phyloP scores from a whole-genome alignment of 441 rosid genomes.

The Rhodomyrtus psidioides region DNA sequence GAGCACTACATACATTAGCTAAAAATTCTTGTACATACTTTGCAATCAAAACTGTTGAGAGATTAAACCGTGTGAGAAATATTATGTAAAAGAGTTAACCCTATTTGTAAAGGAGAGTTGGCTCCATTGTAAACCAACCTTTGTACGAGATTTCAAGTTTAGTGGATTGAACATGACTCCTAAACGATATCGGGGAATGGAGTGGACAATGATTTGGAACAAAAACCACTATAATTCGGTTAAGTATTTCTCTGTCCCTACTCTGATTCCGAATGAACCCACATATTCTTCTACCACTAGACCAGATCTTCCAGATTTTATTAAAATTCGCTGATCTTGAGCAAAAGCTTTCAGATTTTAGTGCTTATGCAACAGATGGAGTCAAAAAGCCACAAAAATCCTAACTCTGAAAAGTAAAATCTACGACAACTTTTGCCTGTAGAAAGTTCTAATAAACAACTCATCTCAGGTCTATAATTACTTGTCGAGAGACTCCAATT shows the following conservation, averaged over 20 bases:
- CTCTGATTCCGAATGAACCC: background rate
- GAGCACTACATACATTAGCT: background rate
- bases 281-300: background rate
- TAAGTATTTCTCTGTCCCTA: background rate
- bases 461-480: background rate
- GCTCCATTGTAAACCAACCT: background rate
- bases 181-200: background rate
- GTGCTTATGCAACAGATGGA: background rate
- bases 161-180: background rate
- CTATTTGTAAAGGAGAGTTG: background rate
- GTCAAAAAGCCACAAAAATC: background rate
- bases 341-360: background rate
- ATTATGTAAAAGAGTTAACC: background rate
- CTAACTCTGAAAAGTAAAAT: background rate
- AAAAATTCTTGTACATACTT: background rate
- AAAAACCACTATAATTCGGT: background rate
- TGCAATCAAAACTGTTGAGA: background rate
- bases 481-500: background rate
- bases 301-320: background rate
- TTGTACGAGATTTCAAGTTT: background rate
- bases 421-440: background rate
- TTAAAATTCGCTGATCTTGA: background rate
- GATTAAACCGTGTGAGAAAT: background rate
- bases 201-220: background rate
- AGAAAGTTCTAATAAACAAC: background rate